Conservation (phyloP, 1,139 yeast species). For the Geotrichum citri-aurantii region DNA sequence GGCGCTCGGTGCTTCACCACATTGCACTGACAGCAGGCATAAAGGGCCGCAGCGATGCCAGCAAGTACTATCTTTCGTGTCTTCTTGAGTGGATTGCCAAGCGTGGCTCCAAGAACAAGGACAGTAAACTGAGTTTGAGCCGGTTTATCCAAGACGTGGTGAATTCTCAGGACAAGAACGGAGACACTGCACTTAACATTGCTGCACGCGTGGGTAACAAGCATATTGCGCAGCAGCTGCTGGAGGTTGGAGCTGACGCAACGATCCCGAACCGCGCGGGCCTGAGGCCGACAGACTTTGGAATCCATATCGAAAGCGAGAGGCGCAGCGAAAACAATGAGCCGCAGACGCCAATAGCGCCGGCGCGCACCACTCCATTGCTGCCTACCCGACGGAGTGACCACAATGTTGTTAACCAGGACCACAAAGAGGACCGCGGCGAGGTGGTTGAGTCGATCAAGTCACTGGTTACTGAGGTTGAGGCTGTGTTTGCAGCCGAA, state of each 20-base stretch:
- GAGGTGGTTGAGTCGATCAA: conserved; percentile 43
- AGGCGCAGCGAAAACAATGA: background rate
- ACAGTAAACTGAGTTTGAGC: conserved; percentile 48
- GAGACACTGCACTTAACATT: conserved; percentile 79
- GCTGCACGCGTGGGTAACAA: conserved; percentile 86
- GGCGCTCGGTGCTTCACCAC: conserved; percentile 88
- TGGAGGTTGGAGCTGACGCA: conserved; percentile 85
- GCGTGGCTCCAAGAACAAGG: conserved; percentile 37
- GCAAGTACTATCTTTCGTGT: conserved; percentile 70
- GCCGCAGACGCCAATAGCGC: background rate
- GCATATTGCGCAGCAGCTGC: conserved; percentile 70
- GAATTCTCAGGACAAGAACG: conserved; percentile 74
- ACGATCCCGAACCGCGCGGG: conserved; percentile 77
- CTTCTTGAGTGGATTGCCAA: conserved; percentile 76
- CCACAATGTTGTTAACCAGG: background rate
- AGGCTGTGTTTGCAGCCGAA: conserved; percentile 47
- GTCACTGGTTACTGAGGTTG: conserved; percentile 32
- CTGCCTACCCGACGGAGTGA: background rate
- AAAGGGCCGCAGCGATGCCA: conserved; percentile 61
- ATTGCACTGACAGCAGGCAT: conserved; percentile 75
- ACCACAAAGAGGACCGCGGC: conserved; percentile 35
- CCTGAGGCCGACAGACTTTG: conserved; percentile 79
- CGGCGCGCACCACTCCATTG: background rate
- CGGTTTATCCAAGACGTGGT: conserved; percentile 61
- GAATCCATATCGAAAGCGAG: conserved; percentile 36